A percentile compares a stretch with the other conserved stretches of the same genome.
Conservation (phyloP, 371 early-diverging fungal species). For the Sporodiniella umbellata region DNA sequence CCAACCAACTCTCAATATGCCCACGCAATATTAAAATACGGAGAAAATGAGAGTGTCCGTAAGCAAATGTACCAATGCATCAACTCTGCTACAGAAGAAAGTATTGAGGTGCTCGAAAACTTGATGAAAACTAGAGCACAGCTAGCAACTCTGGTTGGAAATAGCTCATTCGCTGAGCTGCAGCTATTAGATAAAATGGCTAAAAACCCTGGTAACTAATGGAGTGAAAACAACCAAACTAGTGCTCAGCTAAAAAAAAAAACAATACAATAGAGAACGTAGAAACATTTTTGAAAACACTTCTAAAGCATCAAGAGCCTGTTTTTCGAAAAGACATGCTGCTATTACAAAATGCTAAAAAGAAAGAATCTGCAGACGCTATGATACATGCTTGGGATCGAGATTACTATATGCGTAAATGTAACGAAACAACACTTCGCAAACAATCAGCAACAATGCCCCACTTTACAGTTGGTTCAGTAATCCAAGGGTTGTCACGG, state of each 20-base stretch:
- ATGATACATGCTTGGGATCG: slow-evolving; percentile 77
- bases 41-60: slow-evolving; percentile 62
- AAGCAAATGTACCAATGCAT: slow-evolving; percentile 70
- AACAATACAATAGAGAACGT: slow-evolving; percentile 57
- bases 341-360: slow-evolving; percentile 42
- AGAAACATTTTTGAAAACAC: slow-evolving; percentile 72
- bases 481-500: slow-evolving; percentile 81
- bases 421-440: slow-evolving; percentile 18
- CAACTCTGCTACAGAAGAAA: slow-evolving; percentile 65
- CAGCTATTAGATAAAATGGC: slow-evolving; percentile 93
- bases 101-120: slow-evolving; percentile 66
- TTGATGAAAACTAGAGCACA: slow-evolving; percentile 71
- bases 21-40: slow-evolving; percentile 61
- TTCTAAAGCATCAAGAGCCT: slow-evolving; percentile 56
- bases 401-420: slow-evolving; percentile 59
- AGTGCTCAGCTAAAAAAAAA: too few relatives aligned
- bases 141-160: slow-evolving; percentile 78
- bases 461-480: slow-evolving; percentile 85
- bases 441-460: slow-evolving; percentile 33
- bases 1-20: slow-evolving; percentile 55
- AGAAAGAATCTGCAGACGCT: slow-evolving; percentile 19
- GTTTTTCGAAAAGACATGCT: slow-evolving; percentile 50
- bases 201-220: slow-evolving; percentile 66
- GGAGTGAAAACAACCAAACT: not conserved
- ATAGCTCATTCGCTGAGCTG: slow-evolving; percentile 77